Base-by-base conservation (phyloP, 129 eudicot genomes). In the Flaveria brownii region DNA sequence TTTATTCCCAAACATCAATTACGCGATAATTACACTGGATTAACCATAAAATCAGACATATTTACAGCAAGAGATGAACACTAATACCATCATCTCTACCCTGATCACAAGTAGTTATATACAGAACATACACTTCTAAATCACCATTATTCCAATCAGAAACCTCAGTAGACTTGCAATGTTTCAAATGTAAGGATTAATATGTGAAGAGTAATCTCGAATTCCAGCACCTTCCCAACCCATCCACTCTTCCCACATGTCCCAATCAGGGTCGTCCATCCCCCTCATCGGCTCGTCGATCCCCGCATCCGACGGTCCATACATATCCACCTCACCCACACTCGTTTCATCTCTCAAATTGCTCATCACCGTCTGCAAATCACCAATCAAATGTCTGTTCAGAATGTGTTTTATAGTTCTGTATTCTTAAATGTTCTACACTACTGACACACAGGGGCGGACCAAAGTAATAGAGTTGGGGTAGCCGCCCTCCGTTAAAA, bases 161-260 rank as follows among this genome's bases (percentile, higher is more conserved):
- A 63, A 63, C 45, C 18, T 17, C 17, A 39, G 69, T 20, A 20
- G 56, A 47, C 75, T 52, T 67, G 22, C 12, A 39, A 41, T 2
- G 0, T 2, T 41, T 91, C 68, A 92, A 39, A 88, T 90, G 80
- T 87, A 92, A 0, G 96, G 98, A 54, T 92, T 92, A 39, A 90
- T 77, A 41, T 88, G 92, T 33, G 98, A 88, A 0, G 96, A 49
- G 61, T 90, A 93, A 33, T 88, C 95, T 3, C 91, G 78, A 42
- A 88, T 90, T 16, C 93, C 91, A 2, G 96, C 96, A n/a, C 98
- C 98, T 84, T 92, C 98, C 98, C 96, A 92, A 14, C 96, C 98
- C 97, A 87, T 88, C 92, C 96, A 88, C 57, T 90, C 96, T 56
- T 90, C 97, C 98, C 92, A 90, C 83, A 86, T 41, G 41, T 93